These are phyloP conservation scores for Trichosporon faecale DNA, from an alignment of 1,284 basidiomycete species.

Conservation along the genomic window DNA sequence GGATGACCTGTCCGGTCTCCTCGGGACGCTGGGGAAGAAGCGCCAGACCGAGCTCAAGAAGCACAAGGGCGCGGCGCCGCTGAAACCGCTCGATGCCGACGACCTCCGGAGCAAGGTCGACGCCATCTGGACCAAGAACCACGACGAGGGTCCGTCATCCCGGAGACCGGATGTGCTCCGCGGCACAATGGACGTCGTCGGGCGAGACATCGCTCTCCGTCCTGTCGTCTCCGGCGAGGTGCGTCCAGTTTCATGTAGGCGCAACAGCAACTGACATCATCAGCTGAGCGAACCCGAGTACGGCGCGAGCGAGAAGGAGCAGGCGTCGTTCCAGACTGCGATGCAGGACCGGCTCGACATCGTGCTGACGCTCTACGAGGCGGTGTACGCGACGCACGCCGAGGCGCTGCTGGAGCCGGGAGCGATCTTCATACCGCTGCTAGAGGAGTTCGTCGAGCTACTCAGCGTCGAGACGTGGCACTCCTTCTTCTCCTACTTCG, in stretches of 20 bases:
- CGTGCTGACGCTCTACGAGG: conserved; percentile 43
- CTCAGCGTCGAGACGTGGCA: conserved; percentile 43
- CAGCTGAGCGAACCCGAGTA: conserved; percentile 32
- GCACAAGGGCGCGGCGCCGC: neutral
- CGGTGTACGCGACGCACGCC: conserved; percentile 22
- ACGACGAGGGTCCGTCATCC: neutral
- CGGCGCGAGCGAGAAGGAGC: conserved; percentile 22
- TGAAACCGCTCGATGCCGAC: conserved; percentile 10
- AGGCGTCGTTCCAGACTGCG: conserved; percentile 31
- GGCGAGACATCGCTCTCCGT: conserved; percentile 36
- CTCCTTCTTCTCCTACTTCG: conserved; percentile 42
- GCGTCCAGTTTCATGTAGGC: conserved; percentile 7
- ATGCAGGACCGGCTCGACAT: conserved; percentile 43
- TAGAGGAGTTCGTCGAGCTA: conserved; percentile 48
- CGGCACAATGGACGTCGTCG: conserved; percentile 38
- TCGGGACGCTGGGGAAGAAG: neutral
- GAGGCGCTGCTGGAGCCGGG: conserved; percentile 40
- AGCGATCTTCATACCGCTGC: conserved; percentile 42
- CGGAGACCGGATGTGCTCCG: conserved; percentile 30
- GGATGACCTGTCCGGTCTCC: conserved; percentile 4
- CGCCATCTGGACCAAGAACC: conserved; percentile 10
- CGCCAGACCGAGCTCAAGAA: conserved; percentile 8
- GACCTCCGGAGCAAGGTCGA: conserved; percentile 7
- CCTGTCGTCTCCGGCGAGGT: conserved; percentile 34
- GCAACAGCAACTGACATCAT: neutral